Percentiles rank a stretch among this genome's conserved stretches.
Evolutionary conservation across 2,329 filamentous ascomycete genomes (phyloP).

Genomic region (Alternaria sp.): DNA sequence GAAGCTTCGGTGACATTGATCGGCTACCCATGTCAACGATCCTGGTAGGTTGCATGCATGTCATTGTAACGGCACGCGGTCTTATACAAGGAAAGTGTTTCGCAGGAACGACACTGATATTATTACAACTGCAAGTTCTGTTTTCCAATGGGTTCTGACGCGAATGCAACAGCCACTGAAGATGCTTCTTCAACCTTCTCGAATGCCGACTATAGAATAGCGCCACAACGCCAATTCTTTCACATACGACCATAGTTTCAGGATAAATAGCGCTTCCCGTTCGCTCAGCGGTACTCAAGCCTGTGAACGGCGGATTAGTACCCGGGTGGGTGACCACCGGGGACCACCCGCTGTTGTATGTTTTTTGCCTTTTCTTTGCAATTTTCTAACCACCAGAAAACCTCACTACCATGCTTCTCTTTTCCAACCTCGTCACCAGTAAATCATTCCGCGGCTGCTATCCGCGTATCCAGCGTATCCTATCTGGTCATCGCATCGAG

Average conservation of each 20-base stretch:
- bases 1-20: conserved; percentile 9
- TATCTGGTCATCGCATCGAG: not conserved
- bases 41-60: conserved; percentile 12
- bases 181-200: not conserved
- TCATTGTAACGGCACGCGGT: conserved; percentile 10
- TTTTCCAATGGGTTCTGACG: not conserved
- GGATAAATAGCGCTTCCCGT: conserved; percentile 11
- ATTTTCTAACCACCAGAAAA: not conserved
- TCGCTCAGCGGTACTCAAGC: conserved; percentile 8
- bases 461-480: not conserved
- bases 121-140: not conserved
- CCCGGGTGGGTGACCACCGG: conserved; percentile 12
- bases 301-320: conserved; percentile 11
- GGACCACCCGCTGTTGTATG: conserved; percentile 17
- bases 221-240: not conserved
- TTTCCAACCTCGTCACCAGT: not conserved
- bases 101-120: not conserved
- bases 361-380: conserved; percentile 2
- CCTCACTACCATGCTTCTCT: not conserved
- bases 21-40: conserved; percentile 18
- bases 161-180: not conserved
- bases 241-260: conserved; percentile 12
- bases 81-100: not conserved
- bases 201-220: not conserved
- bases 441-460: not conserved